Conservation (phyloP, 495 filamentous ascomycete genomes). For the Trypethelium eluteriae region DNA sequence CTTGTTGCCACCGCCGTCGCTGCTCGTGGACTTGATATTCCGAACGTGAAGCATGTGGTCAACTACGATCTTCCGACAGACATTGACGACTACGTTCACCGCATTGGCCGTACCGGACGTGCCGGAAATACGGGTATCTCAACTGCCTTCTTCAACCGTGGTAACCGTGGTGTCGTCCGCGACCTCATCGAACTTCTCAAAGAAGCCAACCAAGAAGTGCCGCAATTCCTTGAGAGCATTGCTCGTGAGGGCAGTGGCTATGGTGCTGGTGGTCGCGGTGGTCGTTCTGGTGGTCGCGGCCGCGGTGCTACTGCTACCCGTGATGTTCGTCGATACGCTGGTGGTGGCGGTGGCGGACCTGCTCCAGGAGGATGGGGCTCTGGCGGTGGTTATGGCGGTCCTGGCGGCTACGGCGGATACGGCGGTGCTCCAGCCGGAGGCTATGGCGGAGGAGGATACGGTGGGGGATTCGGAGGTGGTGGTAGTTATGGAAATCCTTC, state of each 20-base stretch:
- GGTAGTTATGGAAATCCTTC: slow-evolving; percentile 79
- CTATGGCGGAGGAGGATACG: slow-evolving; percentile 38
- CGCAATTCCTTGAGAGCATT: slow-evolving; percentile 88
- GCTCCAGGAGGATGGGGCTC: slow-evolving; percentile 46
- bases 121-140: slow-evolving; percentile 98
- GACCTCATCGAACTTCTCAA: slow-evolving; percentile 94
- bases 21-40: slow-evolving; percentile 91
- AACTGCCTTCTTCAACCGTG: slow-evolving; percentile 99
- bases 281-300: slow-evolving; percentile 53
- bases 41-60: slow-evolving; percentile 96
- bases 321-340: slow-evolving; percentile 79
- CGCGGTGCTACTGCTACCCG: slow-evolving; percentile 61
- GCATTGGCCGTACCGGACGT: slow-evolving; percentile 99
- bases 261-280: slow-evolving; percentile 60
- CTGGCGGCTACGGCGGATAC: slow-evolving; percentile 38
- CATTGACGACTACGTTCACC: slow-evolving; percentile 98
- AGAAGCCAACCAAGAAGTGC: slow-evolving; percentile 96
- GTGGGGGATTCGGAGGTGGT: slow-evolving; percentile 37
- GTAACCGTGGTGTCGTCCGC: slow-evolving; percentile 92
- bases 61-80: slow-evolving; percentile 99
- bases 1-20: slow-evolving; percentile 95
- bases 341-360: slow-evolving; percentile 48
- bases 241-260: slow-evolving; percentile 80
- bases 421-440: slow-evolving; percentile 28
- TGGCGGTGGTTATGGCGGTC: slow-evolving; percentile 43